Percentiles rank a stretch among this genome's conserved stretches.
These are phyloP conservation scores for Ascochyta lentis DNA, from an alignment of 2,329 filamentous ascomycete genomes.

Conservation along the genomic window DNA sequence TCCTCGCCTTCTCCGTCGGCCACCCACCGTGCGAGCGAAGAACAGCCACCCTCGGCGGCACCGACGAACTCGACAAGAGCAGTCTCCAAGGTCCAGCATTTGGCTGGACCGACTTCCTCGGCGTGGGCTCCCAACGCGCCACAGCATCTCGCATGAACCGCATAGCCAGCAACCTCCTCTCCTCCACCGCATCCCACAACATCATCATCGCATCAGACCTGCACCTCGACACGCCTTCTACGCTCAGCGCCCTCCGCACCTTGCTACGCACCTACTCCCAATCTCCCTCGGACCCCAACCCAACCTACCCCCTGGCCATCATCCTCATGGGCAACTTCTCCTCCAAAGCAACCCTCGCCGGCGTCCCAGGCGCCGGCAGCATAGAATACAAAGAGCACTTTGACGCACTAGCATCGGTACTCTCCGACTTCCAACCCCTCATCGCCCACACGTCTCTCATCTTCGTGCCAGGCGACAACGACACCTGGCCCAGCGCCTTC, in stretches of 20 bases:
- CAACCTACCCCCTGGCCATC: constrained; percentile 75
- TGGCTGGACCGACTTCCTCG: constrained; percentile 96
- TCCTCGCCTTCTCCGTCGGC: constrained; percentile 88
- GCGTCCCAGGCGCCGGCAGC: constrained; percentile 75
- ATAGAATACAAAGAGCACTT: constrained; percentile 98
- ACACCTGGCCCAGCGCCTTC: constrained; percentile 94
- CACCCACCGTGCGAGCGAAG: constrained; percentile 91
- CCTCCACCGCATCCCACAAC: constrained; percentile 50
- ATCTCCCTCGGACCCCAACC: constrained; percentile 61
- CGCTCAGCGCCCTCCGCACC: constrained; percentile 79
- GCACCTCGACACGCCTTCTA: constrained; percentile 83
- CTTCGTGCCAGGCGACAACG: constrained; percentile 95
- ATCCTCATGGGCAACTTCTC: constrained; percentile 86
- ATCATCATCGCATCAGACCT: constrained; percentile 85
- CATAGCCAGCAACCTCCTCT: constrained; percentile 73
- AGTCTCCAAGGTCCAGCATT: constrained; percentile 60
- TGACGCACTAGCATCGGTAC: constrained; percentile 80
- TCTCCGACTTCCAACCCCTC: constrained; percentile 83
- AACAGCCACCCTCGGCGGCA: constrained; percentile 75
- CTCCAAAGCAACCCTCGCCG: constrained; percentile 63
- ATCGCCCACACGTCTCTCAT: constrained; percentile 83
- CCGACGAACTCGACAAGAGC: constrained; percentile 55
- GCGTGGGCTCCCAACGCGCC: constrained; percentile 86
- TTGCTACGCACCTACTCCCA: constrained; percentile 76
- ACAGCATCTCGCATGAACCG: constrained; percentile 82